A percentile compares a stretch with the other conserved stretches of the same genome.
phyloP scores from a whole-genome alignment of 495 filamentous ascomycete genomes.

The Xylaria curta region DNA sequence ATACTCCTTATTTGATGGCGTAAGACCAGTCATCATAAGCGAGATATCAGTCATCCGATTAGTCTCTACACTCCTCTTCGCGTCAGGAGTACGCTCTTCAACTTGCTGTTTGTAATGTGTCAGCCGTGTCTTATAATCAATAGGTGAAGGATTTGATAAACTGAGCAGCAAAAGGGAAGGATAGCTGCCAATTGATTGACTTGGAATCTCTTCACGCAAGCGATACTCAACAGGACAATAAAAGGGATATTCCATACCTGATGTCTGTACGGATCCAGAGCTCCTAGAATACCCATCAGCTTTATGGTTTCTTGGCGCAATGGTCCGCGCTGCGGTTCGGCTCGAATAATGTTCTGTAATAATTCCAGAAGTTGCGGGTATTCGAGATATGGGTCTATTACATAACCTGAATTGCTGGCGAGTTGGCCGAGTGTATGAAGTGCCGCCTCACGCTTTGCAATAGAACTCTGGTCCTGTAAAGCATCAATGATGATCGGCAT shows the following conservation, averaged over 20 bases:
- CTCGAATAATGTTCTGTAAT: slow-evolving; percentile 90
- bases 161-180: not conserved
- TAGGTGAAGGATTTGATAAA: not conserved
- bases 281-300: slow-evolving; percentile 93
- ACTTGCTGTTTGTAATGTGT: slow-evolving; percentile 51
- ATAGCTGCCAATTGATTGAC: not conserved
- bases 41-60: slow-evolving; percentile 86
- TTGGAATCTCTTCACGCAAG: not conserved
- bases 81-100: slow-evolving; percentile 67
- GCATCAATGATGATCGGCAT: slow-evolving; percentile 96
- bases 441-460: slow-evolving; percentile 86
- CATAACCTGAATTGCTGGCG: slow-evolving; percentile 93
- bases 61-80: slow-evolving; percentile 65
- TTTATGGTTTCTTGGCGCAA: slow-evolving; percentile 94
- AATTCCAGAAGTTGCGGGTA: slow-evolving; percentile 92
- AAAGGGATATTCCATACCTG: slow-evolving; percentile 59
- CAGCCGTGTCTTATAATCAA: not conserved
- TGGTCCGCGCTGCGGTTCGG: slow-evolving; percentile 77
- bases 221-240: not conserved
- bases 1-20: slow-evolving; percentile 95
- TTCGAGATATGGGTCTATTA: slow-evolving; percentile 94
- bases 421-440: slow-evolving; percentile 90
- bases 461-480: slow-evolving; percentile 89
- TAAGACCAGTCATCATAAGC: slow-evolving; percentile 96
- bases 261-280: slow-evolving; percentile 94